Conservation (phyloP, 2,329 filamentous ascomycete species). For the Acrodontium crateriforme region DNA sequence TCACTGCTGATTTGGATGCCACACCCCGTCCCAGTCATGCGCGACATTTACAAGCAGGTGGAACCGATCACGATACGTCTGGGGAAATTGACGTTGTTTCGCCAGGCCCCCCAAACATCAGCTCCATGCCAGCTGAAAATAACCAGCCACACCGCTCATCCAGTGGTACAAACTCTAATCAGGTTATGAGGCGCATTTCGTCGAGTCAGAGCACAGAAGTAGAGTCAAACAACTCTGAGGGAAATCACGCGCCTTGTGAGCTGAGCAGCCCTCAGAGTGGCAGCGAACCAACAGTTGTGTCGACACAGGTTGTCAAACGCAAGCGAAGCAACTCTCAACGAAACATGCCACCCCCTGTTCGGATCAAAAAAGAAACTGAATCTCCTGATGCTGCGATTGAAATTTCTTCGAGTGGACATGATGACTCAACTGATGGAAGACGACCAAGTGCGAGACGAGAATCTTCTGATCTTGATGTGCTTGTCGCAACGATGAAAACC, state of each 20-base stretch:
- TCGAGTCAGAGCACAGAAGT: slow-evolving; percentile 34
- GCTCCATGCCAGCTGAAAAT: neutral
- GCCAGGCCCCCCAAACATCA: neutral
- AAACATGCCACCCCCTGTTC: slow-evolving; percentile 7
- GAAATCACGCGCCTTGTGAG: slow-evolving; percentile 1
- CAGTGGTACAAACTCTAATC: too few species aligned
- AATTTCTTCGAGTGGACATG: slow-evolving; percentile 11
- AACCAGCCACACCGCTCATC: too few species aligned
- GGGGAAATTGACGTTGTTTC: neutral
- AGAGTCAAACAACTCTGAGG: slow-evolving; percentile 10
- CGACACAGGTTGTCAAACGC: slow-evolving; percentile 29
- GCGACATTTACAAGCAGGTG: too few species aligned
- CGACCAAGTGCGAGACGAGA: slow-evolving; percentile 11
- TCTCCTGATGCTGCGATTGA: slow-evolving; percentile 15
- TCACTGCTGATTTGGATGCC: neutral
- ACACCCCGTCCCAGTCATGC: neutral
- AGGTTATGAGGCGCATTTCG: slow-evolving; percentile 5
- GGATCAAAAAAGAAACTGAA: slow-evolving; percentile 16
- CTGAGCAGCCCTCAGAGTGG: slow-evolving; percentile 25
- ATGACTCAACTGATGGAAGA: too few species aligned
- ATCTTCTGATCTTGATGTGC: slow-evolving; percentile 32
- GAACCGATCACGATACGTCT: too few species aligned
- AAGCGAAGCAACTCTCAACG: slow-evolving; percentile 19
- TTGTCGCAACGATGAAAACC: slow-evolving; percentile 20
- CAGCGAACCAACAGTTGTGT: slow-evolving; percentile 29